A percentile compares a stretch with the other conserved stretches of the same genome.
Conservation (phyloP, 164 flowering plant species). For the Pachysandra terminalis region DNA sequence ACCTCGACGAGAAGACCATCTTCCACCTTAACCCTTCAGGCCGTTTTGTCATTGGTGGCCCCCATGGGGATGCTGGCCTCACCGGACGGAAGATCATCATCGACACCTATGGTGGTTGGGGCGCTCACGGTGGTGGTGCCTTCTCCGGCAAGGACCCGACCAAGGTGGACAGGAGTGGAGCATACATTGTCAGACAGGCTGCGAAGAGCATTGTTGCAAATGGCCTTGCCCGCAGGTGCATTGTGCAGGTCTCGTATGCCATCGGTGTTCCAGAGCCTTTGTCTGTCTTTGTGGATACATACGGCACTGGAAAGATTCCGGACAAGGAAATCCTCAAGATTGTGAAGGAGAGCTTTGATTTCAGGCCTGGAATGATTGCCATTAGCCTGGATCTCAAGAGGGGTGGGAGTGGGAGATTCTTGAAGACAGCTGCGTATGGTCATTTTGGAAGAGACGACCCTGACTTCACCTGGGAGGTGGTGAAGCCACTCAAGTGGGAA, state of each 20-base stretch:
- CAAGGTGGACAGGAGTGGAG: slow-evolving; percentile 61
- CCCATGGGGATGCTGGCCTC: slow-evolving; percentile 77
- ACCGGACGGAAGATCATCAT: slow-evolving; percentile 76
- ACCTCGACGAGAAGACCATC: slow-evolving; percentile 66
- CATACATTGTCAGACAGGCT: slow-evolving; percentile 62
- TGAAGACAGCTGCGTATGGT: slow-evolving; percentile 68
- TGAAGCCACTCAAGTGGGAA: slow-evolving; percentile 54
- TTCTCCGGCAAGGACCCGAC: slow-evolving; percentile 63
- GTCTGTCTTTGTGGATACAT: slow-evolving; percentile 51
- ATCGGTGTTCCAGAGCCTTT: slow-evolving; percentile 68
- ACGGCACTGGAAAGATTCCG: slow-evolving; percentile 47
- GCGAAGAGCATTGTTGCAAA: slow-evolving; percentile 57
- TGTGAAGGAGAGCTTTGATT: slow-evolving; percentile 55
- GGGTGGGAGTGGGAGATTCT: slow-evolving; percentile 48
- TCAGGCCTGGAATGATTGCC: slow-evolving; percentile 59
- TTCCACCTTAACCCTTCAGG: slow-evolving; percentile 76
- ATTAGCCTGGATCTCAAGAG: slow-evolving; percentile 49
- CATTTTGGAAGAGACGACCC: slow-evolving; percentile 60
- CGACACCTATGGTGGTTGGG: slow-evolving; percentile 74
- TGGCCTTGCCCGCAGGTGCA: slow-evolving; percentile 55
- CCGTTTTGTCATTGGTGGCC: slow-evolving; percentile 65
- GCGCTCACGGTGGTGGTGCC: slow-evolving; percentile 66
- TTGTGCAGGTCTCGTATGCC: slow-evolving; percentile 66
- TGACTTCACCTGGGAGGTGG: slow-evolving; percentile 63
- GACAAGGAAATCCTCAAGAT: slow-evolving; percentile 50